These are phyloP conservation scores for Fraxinus ornus DNA, from an alignment of 305 asterid species.

Conservation along the genomic window DNA sequence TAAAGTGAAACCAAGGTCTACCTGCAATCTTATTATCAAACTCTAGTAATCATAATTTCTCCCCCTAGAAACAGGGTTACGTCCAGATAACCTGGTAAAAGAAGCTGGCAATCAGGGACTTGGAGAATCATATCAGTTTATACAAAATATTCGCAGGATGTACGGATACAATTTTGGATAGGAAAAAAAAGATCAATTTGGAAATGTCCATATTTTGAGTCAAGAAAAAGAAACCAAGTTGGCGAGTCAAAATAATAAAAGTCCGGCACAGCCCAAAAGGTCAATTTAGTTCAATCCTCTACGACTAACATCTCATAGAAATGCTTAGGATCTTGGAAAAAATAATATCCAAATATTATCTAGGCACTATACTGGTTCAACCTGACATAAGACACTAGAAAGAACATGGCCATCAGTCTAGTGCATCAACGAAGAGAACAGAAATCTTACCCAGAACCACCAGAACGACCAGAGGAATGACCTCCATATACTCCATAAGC, in stretches of 20 bases:
- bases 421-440: not conserved
- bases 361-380: not conserved
- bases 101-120: slow-evolving; percentile 41
- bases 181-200: not conserved
- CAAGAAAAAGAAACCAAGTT: not conserved
- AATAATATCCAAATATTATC: not conserved
- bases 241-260: slow-evolving; percentile 6
- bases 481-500: slow-evolving; percentile 86
- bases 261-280: slow-evolving; percentile 2
- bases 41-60: slow-evolving; percentile 82
- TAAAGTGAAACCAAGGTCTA: slow-evolving; percentile 41
- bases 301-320: slow-evolving; percentile 10
- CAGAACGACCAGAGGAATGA: slow-evolving; percentile 76
- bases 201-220: not conserved
- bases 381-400: not conserved
- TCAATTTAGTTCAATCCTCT: not conserved
- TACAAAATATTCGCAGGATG: not conserved
- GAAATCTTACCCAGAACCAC: slow-evolving; percentile 66
- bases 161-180: not conserved
- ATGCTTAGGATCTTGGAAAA: not conserved
- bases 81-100: slow-evolving; percentile 74
- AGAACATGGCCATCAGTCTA: not conserved
- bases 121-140: not conserved
- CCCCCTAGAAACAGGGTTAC: slow-evolving; percentile 74
- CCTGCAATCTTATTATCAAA: slow-evolving; percentile 53